These are phyloP conservation scores for Olyra latifolia DNA, from an alignment of 176 grass and related monocot genomes.

Conservation along the genomic window DNA sequence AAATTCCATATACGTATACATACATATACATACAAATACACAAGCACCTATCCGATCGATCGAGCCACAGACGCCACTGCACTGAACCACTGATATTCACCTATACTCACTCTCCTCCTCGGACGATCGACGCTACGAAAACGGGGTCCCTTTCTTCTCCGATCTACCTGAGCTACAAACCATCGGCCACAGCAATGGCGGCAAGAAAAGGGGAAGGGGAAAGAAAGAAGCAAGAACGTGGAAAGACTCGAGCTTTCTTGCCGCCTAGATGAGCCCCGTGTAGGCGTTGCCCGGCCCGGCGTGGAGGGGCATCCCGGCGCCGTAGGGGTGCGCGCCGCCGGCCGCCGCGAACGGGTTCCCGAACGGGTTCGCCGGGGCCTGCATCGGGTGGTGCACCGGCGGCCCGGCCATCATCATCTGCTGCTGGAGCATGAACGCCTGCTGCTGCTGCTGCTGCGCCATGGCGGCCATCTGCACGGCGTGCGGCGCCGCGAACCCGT, in stretches of 20 bases:
- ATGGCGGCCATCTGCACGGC: constrained; percentile 77
- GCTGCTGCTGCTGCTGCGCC: constrained; percentile 75
- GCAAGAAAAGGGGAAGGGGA: background rate
- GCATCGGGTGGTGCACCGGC: constrained; percentile 40
- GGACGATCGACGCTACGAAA: background rate
- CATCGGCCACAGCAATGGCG: constrained; percentile 4
- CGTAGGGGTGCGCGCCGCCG: constrained; percentile 44
- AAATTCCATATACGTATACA: background rate
- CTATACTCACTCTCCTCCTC: constrained; percentile 1
- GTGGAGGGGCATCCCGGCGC: constrained; percentile 60
- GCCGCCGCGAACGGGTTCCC: constrained; percentile 60
- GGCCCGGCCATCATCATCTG: constrained; percentile 67
- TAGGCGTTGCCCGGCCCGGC: constrained; percentile 54
- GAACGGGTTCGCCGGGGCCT: constrained; percentile 64
- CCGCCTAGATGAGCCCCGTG: constrained; percentile 63
- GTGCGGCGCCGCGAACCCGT: constrained; percentile 57
- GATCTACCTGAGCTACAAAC: background rate
- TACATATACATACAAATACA: constrained; percentile 12
- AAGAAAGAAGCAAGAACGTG: background rate
- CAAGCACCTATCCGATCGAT: background rate
- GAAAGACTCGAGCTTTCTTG: background rate
- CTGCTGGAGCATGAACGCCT: constrained; percentile 87
- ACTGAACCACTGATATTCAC: background rate
- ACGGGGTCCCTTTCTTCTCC: background rate
- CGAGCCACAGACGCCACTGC: background rate